Base-by-base conservation (phyloP, 495 filamentous ascomycete species). In the Glonium stellatum region DNA sequence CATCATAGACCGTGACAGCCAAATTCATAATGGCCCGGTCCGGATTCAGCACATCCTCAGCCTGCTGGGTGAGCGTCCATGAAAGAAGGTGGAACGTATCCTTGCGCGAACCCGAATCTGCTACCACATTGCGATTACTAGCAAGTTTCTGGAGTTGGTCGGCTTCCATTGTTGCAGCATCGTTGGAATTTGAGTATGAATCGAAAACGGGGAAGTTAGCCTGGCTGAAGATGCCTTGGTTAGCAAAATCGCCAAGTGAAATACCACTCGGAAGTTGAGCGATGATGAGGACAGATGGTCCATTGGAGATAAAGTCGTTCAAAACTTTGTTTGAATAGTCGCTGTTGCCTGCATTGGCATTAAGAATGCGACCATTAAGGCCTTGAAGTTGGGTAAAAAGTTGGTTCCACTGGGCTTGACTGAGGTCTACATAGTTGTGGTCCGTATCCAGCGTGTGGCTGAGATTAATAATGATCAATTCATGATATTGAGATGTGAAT, bases 401-500 rank as follows among this genome's bases (percentile, higher is more conserved):
- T 21, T 54, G 25, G 41, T 68, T 68, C 66, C 66, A 68, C 37
- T 68, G 57, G 18, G 53, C 59, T 54, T 68, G 66, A 0, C 48
- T 62, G 12, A 68, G 54, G 47, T 65, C 60, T 27, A 53, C 55
- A 55, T 62, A 68, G 36, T 61, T 47, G 23, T 60, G 56, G 44
- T 68, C 66, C 8, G 66, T 66, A 42, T 68, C 57, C 5, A 62
- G 22, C 3, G 66, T 60, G 47, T 68, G 66, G 21, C 34, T 49
- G 21, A 68, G 57, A 46, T 68, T 63, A 50, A 68, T 63, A 41
- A 68, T 65, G 39, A 68, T 48, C 27, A 68, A 42, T 58, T 68
- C 66, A 10, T 66, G 48, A 34, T 68, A 68, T 48, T 65, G n/a
- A 18, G 50, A n/a, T 1, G 63, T 68, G 41, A 65, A 65, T 36